Evolutionary conservation across 352 stramenopile species (phyloP), one percentile per base, ranked within the genome.

Genomic region (Detonula confervacea): DNA sequence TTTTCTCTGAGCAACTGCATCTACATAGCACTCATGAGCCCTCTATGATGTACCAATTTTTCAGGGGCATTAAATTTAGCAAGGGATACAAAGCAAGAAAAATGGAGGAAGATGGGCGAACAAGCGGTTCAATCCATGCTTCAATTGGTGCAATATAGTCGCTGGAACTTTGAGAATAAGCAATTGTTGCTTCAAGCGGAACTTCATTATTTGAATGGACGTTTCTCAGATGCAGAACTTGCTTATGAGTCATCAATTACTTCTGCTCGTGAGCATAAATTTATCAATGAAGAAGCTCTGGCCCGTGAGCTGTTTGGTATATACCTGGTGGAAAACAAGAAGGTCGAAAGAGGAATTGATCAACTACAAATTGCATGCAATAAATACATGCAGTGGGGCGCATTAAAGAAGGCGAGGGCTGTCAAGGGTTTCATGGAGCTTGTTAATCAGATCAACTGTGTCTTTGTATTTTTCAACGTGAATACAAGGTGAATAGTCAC

Each of bases 271-370:
- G 49, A 78, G 39, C 65, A 78, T 29, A 65, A 72, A 44, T 73
- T 82, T n/a, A 14, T 73, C 22, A 52, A 79, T 29, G 44, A 75
- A 54, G 49, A 79, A 42, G 67, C 59, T 12, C 25, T 83, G 9
- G 60, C 59, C 1, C 56, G 65, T 70, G 75, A 83, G 47, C 47
- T 78, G n/a, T 72, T 67, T 67, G 75, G 67, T 16, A 69, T 66
- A 27, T 83, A 73, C 22, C 55, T 24, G 6, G 8, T 72, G 2
- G 59, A 64, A 25, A 70, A 62, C 47, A 22, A 46, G 0, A 47
- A 49, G 14, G n/a, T 60, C 33, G 39, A 20, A 11, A 61, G 57
- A 37, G 69, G 44, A 33, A 6, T 49, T 47, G 33, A 46, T 22
- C 51, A 72, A 20, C 54, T 78, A 20, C 14, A 24, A 6, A 42